phyloP scores from a whole-genome alignment of 495 filamentous ascomycete species.

The Hypoxylon lienhwacheense region DNA sequence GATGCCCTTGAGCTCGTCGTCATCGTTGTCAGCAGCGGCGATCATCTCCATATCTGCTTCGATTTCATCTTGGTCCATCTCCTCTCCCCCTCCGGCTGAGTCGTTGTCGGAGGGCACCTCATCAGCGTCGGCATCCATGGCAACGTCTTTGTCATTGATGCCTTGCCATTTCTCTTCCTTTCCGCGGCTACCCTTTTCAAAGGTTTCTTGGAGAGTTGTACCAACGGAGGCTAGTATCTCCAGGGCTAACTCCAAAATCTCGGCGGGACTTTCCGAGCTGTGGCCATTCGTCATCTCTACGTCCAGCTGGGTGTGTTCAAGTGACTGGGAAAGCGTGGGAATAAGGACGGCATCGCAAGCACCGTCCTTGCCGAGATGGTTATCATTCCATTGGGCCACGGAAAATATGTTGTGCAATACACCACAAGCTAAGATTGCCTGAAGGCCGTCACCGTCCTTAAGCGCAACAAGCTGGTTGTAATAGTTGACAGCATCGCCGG shows the following conservation, averaged over 20 bases:
- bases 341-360: slow-evolving; percentile 53
- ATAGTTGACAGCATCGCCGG: slow-evolving; percentile 41
- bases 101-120: slow-evolving; percentile 28
- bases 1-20: slow-evolving; percentile 39
- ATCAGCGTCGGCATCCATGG: slow-evolving; percentile 42
- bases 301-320: slow-evolving; percentile 38
- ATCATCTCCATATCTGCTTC: slow-evolving; percentile 62
- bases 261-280: slow-evolving; percentile 27
- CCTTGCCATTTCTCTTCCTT: slow-evolving; percentile 39
- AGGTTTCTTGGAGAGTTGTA: slow-evolving; percentile 52
- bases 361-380: slow-evolving; percentile 49
- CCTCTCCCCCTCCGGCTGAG: slow-evolving; percentile 40
- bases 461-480: slow-evolving; percentile 45
- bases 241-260: slow-evolving; percentile 53
- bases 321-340: slow-evolving; percentile 43
- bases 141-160: slow-evolving; percentile 38
- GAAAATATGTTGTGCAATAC: slow-evolving; percentile 57
- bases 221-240: slow-evolving; percentile 63
- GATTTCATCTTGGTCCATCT: slow-evolving; percentile 49
- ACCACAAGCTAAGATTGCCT: slow-evolving; percentile 51
- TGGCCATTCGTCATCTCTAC: slow-evolving; percentile 35
- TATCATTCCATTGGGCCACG: slow-evolving; percentile 51
- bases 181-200: slow-evolving; percentile 43
- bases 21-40: slow-evolving; percentile 49
- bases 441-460: slow-evolving; percentile 38